phyloP scores from a whole-genome alignment of 768 basidiomycete species.

The Lactarius sp. region DNA sequence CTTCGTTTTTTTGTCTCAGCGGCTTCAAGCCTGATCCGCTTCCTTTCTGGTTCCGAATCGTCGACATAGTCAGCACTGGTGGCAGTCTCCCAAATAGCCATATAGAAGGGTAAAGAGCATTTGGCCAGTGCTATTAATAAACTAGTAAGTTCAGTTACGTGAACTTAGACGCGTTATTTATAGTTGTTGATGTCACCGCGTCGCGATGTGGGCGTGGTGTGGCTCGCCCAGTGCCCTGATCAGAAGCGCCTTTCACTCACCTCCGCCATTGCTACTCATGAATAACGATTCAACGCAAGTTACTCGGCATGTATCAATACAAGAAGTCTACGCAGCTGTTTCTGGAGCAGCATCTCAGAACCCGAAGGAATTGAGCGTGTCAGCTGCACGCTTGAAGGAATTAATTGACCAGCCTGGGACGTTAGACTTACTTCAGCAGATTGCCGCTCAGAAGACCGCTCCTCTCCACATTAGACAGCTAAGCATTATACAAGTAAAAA shows the following conservation, averaged over 20 bases:
- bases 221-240: conserved; percentile 2
- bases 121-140: background rate
- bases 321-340: conserved; percentile 64
- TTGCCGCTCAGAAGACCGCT: conserved; percentile 57
- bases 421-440: conserved; percentile 65
- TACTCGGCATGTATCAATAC: conserved; percentile 45
- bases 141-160: background rate
- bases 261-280: conserved; percentile 7
- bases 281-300: conserved; percentile 27
- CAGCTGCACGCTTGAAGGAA: conserved; percentile 56
- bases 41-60: conserved; percentile 71
- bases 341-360: conserved; percentile 70
- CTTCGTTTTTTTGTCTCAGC: conserved; percentile 27
- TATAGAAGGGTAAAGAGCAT: background rate
- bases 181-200: conserved; percentile 16
- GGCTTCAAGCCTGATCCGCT: conserved; percentile 34
- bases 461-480: conserved; percentile 69
- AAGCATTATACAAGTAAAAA: conserved; percentile 88
- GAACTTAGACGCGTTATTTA: conserved; percentile 26
- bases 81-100: background rate
- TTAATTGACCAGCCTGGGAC: conserved; percentile 67
- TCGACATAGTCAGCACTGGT: conserved; percentile 38
- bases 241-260: conserved; percentile 2
- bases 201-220: background rate
- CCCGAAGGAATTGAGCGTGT: conserved; percentile 44